Base-by-base conservation (phyloP, 768 basidiomycete species). In the Trametes sanguinea region DNA sequence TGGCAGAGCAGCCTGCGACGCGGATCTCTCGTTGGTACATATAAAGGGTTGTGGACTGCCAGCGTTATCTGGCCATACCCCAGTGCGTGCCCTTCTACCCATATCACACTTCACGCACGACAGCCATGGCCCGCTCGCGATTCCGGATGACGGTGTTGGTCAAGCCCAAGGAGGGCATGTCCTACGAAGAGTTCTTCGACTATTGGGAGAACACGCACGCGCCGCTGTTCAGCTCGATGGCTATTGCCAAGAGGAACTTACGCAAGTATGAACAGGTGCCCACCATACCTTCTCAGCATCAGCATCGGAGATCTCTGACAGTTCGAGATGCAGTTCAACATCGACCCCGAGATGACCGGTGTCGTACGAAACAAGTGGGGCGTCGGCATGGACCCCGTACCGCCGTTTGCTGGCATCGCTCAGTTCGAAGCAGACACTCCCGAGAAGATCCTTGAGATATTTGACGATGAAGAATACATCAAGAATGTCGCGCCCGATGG, bases 191-290 rank as follows among this genome's bases (percentile, higher is more conserved):
- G 33, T 60, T 53, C 35, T 11, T 27, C 22, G 9, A n/a, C 29
- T 48, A 54, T 13, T 60, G 59, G 59, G 22, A 40, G 22, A 37
- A 60, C 22, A 17, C 11, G 11, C 59, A 54, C 37, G 51, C 45
- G 0, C 10, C 44, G 6, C 22, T 60, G 27, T 60, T 60, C 52
- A 29, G 27, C 16, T 48, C 59, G 14, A 37, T 60, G 22, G 43
- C 59, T 6, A 42, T 60, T 9, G 52, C 44, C 17, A 60, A 60
- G 46, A 17, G 48, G 35, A 60, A 60, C 37, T 33, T 60, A 27
- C 16, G 39, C 10, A 60, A 60, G 37, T 60, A 60, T 32, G 58
- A 60, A 27, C 58, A 60, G 22, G 51, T 60, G 10, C 39, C 42
- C 22, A 6, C 40, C 6, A 35, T 39, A 22, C 17, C 5, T 6